These are phyloP conservation scores for Globisporangium orthogonon DNA, from an alignment of 352 stramenopile species.

Conservation along the genomic window DNA sequence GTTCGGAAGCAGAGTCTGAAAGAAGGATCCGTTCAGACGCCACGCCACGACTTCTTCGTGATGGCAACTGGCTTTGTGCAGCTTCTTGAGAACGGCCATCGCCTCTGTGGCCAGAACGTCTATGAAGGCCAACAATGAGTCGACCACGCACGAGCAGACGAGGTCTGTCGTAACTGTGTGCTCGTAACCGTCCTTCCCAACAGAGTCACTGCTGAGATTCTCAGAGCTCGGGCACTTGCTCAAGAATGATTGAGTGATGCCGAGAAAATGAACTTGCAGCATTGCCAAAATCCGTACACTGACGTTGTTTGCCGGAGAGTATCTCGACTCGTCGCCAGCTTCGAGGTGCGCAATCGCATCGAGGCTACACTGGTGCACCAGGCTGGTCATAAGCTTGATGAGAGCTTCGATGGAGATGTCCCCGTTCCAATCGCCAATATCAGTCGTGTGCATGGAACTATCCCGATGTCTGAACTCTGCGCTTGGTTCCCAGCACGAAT, in stretches of 20 bases:
- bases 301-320: not conserved
- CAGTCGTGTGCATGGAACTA: not conserved
- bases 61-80: constrained; percentile 47
- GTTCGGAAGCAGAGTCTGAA: constrained; percentile 34
- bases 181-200: not conserved
- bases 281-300: constrained; percentile 24
- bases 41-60: constrained; percentile 46
- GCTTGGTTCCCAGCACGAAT: not conserved
- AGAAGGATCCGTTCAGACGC: constrained; percentile 43
- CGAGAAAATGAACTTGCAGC: constrained; percentile 39
- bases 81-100: constrained; percentile 29
- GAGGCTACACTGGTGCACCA: constrained; percentile 8
- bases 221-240: not conserved
- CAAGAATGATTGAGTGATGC: constrained; percentile 12
- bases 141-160: constrained; percentile 16
- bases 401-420: not conserved
- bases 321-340: not conserved
- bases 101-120: constrained; percentile 28
- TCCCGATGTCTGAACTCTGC: too few species aligned
- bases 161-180: too few species aligned
- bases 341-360: constrained; percentile 10
- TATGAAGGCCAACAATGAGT: constrained; percentile 30
- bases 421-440: not conserved
- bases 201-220: not conserved
- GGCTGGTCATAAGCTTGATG: constrained; percentile 4